Evolutionary conservation across 768 basidiomycete species (phyloP).

Genomic region (Neoboletus brunneissimus): DNA sequence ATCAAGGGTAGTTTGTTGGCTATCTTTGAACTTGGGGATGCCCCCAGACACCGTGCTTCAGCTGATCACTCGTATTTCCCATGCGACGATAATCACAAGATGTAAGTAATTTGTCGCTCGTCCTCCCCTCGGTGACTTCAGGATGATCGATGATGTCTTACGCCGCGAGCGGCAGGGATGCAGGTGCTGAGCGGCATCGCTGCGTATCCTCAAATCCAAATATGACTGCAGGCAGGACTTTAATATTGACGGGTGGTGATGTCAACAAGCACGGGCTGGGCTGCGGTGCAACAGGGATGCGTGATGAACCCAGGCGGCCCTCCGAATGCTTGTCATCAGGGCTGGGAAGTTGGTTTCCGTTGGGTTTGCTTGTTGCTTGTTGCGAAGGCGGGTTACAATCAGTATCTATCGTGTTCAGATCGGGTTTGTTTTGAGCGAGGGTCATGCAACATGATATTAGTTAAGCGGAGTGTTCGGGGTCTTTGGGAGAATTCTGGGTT

Average conservation of each 20-base stretch:
- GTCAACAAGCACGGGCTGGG: background rate
- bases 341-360: background rate
- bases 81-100: background rate
- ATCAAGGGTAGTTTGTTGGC: background rate
- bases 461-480: slow-evolving; percentile 25
- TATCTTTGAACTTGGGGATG: background rate
- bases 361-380: background rate
- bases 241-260: background rate
- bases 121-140: background rate
- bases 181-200: background rate
- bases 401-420: background rate
- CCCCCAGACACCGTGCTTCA: slow-evolving; percentile 11
- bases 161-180: background rate
- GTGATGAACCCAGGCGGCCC: background rate
- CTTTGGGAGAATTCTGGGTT: slow-evolving; percentile 36
- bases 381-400: background rate
- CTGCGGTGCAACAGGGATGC: background rate
- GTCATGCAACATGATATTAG: slow-evolving; percentile 15
- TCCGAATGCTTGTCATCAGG: background rate
- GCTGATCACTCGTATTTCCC: background rate
- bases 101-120: background rate
- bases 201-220: background rate
- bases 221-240: background rate
- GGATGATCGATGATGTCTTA: background rate
- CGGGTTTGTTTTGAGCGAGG: background rate